Conservation (phyloP, 805 yeast species). For the Metschnikowia arizonensis region DNA sequence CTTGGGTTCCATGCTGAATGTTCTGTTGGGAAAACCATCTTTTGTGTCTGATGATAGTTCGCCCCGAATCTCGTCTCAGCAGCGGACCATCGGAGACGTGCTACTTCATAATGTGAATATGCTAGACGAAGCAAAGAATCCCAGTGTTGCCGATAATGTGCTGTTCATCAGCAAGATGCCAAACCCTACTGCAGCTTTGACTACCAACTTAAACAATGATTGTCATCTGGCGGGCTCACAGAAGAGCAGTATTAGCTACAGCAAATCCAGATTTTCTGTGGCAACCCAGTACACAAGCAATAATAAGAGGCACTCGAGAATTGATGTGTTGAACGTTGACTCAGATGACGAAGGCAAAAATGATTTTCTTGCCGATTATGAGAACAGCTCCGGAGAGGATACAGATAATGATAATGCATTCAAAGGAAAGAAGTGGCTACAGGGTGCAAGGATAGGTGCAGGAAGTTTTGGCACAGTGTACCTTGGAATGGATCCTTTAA, state of each 20-base stretch:
- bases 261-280: conserved; percentile 14
- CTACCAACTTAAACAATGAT: conserved; percentile 7
- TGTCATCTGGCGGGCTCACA: conserved; percentile 7
- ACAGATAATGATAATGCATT: conserved; percentile 26
- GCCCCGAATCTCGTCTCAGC: conserved; percentile 7
- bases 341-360: conserved; percentile 14
- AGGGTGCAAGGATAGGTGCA: conserved; percentile 89
- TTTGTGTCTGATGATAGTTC: conserved; percentile 14
- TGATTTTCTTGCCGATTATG: conserved; percentile 17
- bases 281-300: conserved; percentile 18
- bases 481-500: conserved; percentile 83
- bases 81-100: conserved; percentile 61
- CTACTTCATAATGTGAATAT: conserved; percentile 52
- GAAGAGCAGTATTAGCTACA: conserved; percentile 4
- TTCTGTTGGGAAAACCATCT: conserved; percentile 21
- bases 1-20: conserved; percentile 11
- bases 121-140: conserved; percentile 44
- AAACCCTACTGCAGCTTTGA: conserved; percentile 12
- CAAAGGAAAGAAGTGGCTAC: conserved; percentile 61
- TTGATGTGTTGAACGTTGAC: conserved; percentile 30
- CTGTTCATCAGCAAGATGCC: conserved; percentile 28
- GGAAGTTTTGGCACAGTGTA: conserved; percentile 95
- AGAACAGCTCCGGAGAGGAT: conserved; percentile 34
- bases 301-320: conserved; percentile 39
- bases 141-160: conserved; percentile 21